Evolutionary conservation across 192 early-diverging fungal genomes (phyloP).

Genomic region (Entomortierella chlamydospora): DNA sequence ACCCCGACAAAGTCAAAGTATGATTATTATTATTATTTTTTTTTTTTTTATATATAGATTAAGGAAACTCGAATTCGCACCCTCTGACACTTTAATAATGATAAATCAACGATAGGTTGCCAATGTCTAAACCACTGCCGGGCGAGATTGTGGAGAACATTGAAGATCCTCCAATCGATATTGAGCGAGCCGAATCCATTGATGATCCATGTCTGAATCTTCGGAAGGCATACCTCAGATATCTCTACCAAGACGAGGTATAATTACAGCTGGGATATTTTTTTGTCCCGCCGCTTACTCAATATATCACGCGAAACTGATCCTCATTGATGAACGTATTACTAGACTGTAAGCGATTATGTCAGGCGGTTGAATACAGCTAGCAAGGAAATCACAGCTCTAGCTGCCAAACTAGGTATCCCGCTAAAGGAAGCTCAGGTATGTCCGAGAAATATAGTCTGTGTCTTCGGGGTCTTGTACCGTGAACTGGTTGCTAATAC

Average conservation of each 20-base stretch:
- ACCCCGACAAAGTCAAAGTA: constrained; percentile 7
- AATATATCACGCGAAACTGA: neutral
- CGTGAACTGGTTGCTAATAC: no score
- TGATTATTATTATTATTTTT: no score
- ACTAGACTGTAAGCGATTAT: constrained; percentile 37
- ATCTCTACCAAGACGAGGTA: constrained; percentile 40
- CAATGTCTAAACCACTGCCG: constrained; percentile 18
- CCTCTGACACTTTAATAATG: neutral
- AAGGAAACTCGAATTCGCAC: no score
- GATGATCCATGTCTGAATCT: constrained; percentile 31
- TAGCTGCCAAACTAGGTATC: constrained; percentile 32
- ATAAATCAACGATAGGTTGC: neutral
- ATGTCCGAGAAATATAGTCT: neutral
- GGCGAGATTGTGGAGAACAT: constrained; percentile 12
- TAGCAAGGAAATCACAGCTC: constrained; percentile 40
- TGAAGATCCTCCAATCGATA: neutral
- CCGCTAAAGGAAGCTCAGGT: constrained; percentile 43
- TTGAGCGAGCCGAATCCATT: constrained; percentile 2
- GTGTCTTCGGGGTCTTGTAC: no score
- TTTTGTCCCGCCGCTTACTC: neutral
- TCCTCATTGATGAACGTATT: neutral
- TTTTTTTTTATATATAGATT: neutral
- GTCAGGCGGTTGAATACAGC: constrained; percentile 40
- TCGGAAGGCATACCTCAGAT: constrained; percentile 27
- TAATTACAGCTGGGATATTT: no score